phyloP scores from a whole-genome alignment of 202 grass and related monocot species.

The Cymbopogon flexuosus region DNA sequence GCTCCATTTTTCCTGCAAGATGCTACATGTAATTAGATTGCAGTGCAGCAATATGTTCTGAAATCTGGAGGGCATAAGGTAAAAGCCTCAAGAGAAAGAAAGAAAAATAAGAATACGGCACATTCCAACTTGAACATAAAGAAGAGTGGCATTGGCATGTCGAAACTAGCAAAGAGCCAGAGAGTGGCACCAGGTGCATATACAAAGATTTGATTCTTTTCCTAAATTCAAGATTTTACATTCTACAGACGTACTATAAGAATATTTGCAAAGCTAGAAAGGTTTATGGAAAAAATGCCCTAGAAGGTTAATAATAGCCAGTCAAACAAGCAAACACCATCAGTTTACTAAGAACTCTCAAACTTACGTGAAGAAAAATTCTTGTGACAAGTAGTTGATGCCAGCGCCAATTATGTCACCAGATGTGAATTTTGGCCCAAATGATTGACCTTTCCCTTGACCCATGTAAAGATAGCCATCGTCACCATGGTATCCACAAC shows the following conservation, averaged over 20 bases:
- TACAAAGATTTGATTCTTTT: not conserved
- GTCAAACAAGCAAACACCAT: slow-evolving; percentile 7
- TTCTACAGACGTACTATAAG: not conserved
- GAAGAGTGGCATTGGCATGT: slow-evolving; percentile 13
- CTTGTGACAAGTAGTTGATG: slow-evolving; percentile 81
- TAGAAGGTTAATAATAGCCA: slow-evolving; percentile 15
- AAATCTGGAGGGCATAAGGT: not conserved
- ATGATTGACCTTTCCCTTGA: slow-evolving; percentile 54
- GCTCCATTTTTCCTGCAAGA: slow-evolving; percentile 87
- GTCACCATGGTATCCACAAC: slow-evolving; percentile 89
- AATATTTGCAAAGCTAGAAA: not conserved
- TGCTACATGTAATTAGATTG: slow-evolving; percentile 18
- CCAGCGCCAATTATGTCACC: slow-evolving; percentile 79
- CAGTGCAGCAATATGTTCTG: not conserved
- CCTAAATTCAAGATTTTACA: slow-evolving; percentile 5
- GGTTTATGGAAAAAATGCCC: not conserved
- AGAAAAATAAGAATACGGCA: slow-evolving; percentile 10
- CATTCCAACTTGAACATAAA: slow-evolving; percentile 12
- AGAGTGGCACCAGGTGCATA: not conserved
- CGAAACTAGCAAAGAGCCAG: not conserved
- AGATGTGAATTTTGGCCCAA: slow-evolving; percentile 87
- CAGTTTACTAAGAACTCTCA: not conserved
- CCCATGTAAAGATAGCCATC: slow-evolving; percentile 70
- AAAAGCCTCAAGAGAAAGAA: not conserved
- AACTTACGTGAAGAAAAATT: slow-evolving; percentile 94